Evolutionary conservation across 768 basidiomycete species (phyloP).

Genomic region (Lactarius sp.): DNA sequence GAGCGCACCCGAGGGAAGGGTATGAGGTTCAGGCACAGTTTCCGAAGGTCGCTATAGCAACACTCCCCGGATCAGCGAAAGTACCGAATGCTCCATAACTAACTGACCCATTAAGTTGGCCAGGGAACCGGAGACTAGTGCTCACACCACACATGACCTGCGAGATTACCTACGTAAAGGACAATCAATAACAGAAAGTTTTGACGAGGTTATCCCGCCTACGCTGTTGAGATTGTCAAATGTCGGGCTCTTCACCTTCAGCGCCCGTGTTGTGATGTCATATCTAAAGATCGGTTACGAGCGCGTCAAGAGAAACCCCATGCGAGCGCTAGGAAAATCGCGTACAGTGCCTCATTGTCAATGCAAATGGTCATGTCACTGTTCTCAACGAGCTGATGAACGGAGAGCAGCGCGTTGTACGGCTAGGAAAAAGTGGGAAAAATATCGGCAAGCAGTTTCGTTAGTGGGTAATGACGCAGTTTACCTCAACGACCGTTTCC

Average conservation of each 20-base stretch:
- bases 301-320: not conserved
- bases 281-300: constrained; percentile 43
- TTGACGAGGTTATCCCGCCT: constrained; percentile 24
- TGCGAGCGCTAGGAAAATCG: constrained; percentile 6
- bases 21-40: constrained; percentile 89
- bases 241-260: constrained; percentile 58
- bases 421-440: constrained; percentile 41
- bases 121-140: constrained; percentile 90
- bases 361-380: constrained; percentile 80
- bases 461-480: constrained; percentile 2
- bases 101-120: constrained; percentile 80
- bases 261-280: constrained; percentile 59
- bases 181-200: not conserved
- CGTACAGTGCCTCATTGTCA: constrained; percentile 83
- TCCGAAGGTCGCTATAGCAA: constrained; percentile 65
- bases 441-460: not conserved
- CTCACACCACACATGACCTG: constrained; percentile 94
- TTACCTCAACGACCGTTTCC: constrained; percentile 52
- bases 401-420: constrained; percentile 79
- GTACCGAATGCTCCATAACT: not conserved
- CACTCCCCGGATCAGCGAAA: not conserved
- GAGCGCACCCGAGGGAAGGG: constrained; percentile 85
- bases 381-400: constrained; percentile 87
- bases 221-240: constrained; percentile 70
- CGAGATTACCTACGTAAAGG: constrained; percentile 53